Percentiles rank a stretch among this genome's conserved stretches.
Conservation (phyloP, 495 filamentous ascomycete genomes). For the Lentithecium fluviatile region DNA sequence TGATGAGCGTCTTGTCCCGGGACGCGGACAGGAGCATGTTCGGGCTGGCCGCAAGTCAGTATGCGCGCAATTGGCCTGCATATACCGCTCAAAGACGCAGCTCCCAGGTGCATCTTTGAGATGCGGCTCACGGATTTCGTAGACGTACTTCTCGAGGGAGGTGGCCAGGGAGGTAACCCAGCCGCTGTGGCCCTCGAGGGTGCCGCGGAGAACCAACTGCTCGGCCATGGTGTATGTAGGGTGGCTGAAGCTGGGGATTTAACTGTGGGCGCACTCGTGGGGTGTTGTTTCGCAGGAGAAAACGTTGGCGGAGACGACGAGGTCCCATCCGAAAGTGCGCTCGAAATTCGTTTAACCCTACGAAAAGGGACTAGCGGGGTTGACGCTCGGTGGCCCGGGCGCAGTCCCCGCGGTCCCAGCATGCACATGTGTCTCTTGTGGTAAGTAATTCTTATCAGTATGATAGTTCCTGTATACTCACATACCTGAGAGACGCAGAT, state of each 20-base stretch:
- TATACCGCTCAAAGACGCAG: no score
- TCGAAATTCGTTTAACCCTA: neutral
- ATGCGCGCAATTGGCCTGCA: constrained; percentile 4
- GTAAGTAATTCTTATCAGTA: no score
- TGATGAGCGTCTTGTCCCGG: constrained; percentile 98
- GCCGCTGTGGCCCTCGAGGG: constrained; percentile 91
- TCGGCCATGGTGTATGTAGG: constrained; percentile 69
- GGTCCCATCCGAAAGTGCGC: neutral
- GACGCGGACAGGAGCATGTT: constrained; percentile 99
- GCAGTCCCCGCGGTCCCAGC: no score
- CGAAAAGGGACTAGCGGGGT: neutral
- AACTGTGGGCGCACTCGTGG: constrained; percentile 3
- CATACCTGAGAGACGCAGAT: no score
- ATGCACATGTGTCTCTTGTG: no score
- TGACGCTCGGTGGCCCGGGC: neutral
- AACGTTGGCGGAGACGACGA: neutral
- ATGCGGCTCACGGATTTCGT: no score
- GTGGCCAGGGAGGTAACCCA: constrained; percentile 89
- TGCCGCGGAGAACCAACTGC: constrained; percentile 94
- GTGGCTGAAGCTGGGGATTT: constrained; percentile 28
- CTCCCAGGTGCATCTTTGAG: no score
- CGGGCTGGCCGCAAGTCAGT: constrained; percentile 61
- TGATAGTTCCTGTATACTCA: no score
- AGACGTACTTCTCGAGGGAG: constrained; percentile 92
- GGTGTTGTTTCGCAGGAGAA: neutral